A percentile compares a stretch with the other conserved stretches of the same genome.
Conservation (phyloP, 768 basidiomycete species). For the Coprinellus micaceus region DNA sequence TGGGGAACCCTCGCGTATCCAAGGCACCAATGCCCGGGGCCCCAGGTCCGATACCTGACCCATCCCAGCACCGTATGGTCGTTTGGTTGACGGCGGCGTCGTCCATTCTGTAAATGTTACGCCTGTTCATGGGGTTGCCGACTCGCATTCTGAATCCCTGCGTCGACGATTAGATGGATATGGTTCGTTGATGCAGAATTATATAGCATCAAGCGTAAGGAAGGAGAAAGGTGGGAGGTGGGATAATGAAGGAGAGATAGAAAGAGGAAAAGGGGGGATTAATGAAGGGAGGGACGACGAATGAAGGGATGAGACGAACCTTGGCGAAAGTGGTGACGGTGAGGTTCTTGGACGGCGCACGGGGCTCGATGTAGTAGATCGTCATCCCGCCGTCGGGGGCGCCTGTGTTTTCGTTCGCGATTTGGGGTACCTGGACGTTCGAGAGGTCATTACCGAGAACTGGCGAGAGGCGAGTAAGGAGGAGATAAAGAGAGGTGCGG, state of each 20-base stretch:
- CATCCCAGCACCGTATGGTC: slow-evolving; percentile 12
- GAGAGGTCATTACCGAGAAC: too few species aligned
- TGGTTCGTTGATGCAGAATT: background rate
- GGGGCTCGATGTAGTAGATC: background rate
- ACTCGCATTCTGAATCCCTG: slow-evolving; percentile 12
- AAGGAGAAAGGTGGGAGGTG: too few species aligned
- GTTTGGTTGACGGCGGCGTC: slow-evolving; percentile 9
- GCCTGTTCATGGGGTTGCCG: slow-evolving; percentile 2
- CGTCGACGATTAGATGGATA: too few species aligned
- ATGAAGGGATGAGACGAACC: background rate
- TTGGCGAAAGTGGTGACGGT: background rate
- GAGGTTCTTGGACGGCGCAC: background rate
- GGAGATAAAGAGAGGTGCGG: too few species aligned
- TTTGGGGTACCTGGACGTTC: slow-evolving; percentile 1
- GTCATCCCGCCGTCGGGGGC: background rate
- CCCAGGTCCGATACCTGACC: slow-evolving; percentile 7
- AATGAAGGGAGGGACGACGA: too few species aligned
- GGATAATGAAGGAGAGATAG: too few species aligned
- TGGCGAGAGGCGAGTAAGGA: too few species aligned
- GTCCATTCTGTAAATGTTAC: background rate
- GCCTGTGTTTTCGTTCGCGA: background rate
- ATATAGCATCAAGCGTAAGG: background rate
- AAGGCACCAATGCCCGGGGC: slow-evolving; percentile 3
- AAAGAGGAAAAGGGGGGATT: too few species aligned
- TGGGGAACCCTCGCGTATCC: slow-evolving; percentile 6